phyloP scores from a whole-genome alignment of 768 basidiomycete species.

The Lactarius pseudohatsudake region DNA sequence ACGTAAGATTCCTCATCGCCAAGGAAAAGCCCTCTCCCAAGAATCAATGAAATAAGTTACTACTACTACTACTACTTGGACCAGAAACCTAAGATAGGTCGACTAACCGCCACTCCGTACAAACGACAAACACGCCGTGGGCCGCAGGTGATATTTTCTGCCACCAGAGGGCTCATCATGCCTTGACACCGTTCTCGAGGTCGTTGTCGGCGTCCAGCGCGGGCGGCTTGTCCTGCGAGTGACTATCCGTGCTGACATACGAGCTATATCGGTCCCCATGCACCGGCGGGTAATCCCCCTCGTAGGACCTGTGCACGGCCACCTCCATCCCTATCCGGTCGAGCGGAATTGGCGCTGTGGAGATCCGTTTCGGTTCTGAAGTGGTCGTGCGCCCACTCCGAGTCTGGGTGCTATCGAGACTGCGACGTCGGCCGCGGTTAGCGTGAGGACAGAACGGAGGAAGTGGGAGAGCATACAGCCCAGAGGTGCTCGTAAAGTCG shows the following conservation, averaged over 20 bases:
- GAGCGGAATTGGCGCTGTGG: background rate
- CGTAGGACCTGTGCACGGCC: conserved; percentile 5
- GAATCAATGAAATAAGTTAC: background rate
- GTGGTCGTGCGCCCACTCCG: background rate
- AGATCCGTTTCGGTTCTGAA: background rate
- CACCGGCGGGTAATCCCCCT: background rate
- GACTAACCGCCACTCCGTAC: background rate
- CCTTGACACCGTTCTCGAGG: background rate
- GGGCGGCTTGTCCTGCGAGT: background rate
- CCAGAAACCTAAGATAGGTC: background rate
- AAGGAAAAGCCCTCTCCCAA: background rate
- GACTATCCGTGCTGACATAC: background rate
- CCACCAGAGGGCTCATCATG: background rate
- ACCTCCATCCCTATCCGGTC: conserved; percentile 11
- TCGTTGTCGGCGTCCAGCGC: background rate
- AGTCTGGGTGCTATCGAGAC: background rate
- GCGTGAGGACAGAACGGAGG: no score
- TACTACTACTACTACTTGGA: no score
- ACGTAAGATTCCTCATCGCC: background rate
- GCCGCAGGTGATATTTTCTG: background rate
- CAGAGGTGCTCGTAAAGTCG: no score
- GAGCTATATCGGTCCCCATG: background rate
- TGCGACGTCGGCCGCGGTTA: background rate
- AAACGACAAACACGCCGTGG: background rate
- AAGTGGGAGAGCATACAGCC: no score